A percentile compares a stretch with the other conserved stretches of the same genome.
Evolutionary conservation across 208 protist species (phyloP).

Genomic region (Trypanosoma melophagium): DNA sequence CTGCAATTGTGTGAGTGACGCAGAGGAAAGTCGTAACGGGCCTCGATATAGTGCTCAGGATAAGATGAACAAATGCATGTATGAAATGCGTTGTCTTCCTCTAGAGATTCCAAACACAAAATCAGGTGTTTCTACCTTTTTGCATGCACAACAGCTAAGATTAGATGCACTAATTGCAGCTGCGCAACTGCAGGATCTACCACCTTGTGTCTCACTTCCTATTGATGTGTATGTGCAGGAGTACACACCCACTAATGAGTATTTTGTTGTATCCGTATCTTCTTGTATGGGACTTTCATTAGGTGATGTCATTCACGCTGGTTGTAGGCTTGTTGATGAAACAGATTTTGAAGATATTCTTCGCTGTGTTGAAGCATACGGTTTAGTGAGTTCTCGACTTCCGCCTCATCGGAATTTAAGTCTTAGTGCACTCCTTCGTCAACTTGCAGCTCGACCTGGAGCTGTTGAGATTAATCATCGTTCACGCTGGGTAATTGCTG

Average conservation of each 20-base stretch:
- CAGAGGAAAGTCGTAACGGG: slow-evolving; percentile 69
- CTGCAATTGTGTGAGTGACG: slow-evolving; percentile 73
- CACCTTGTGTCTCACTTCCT: slow-evolving; percentile 49
- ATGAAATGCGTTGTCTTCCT: slow-evolving; percentile 59
- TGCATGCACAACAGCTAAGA: slow-evolving; percentile 37
- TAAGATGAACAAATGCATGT: slow-evolving; percentile 57
- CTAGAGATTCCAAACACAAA: slow-evolving; percentile 1
- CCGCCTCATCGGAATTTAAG: slow-evolving; percentile 78
- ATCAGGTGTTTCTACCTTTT: not conserved
- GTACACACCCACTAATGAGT: slow-evolving; percentile 40
- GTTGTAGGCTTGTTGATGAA: slow-evolving; percentile 75
- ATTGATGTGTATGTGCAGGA: slow-evolving; percentile 72
- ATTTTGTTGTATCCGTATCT: slow-evolving; percentile 66
- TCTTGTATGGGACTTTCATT: slow-evolving; percentile 74
- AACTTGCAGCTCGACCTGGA: slow-evolving; percentile 64
- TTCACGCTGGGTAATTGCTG: slow-evolving; percentile 81
- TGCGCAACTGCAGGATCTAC: slow-evolving; percentile 17
- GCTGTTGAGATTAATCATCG: slow-evolving; percentile 50
- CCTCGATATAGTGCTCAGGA: slow-evolving; percentile 79
- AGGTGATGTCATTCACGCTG: slow-evolving; percentile 78
- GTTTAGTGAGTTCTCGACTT: slow-evolving; percentile 38
- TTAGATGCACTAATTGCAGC: slow-evolving; percentile 54
- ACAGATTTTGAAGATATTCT: slow-evolving; percentile 66
- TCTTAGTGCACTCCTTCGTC: slow-evolving; percentile 60
- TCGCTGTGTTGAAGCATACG: slow-evolving; percentile 61